These are phyloP conservation scores for Schwanniomyces sp. DNA, from an alignment of 805 yeast species.

Conservation along the genomic window DNA sequence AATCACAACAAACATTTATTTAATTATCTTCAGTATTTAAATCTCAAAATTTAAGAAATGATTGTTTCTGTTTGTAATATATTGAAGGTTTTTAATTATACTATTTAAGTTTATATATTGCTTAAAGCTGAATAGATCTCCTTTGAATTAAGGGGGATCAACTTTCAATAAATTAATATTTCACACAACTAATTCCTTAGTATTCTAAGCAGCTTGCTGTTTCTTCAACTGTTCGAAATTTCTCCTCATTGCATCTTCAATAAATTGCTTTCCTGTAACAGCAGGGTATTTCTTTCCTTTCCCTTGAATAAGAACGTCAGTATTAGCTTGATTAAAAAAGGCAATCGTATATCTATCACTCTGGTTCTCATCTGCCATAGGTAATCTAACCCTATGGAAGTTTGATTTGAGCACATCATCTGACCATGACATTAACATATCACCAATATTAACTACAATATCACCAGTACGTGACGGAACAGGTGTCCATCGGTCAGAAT, in stretches of 20 bases:
- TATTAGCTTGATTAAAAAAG: constrained; percentile 35
- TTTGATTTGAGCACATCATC: constrained; percentile 28
- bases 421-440: constrained; percentile 40
- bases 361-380: constrained; percentile 24
- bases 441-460: constrained; percentile 36
- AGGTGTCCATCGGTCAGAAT: constrained; percentile 33
- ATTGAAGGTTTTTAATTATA: no score
- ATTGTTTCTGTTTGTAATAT: no score
- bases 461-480: constrained; percentile 32
- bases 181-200: no score
- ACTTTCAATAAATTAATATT: no score
- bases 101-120: no score
- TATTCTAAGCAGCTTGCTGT: no score
- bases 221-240: constrained; percentile 15
- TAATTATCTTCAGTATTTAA: no score
- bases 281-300: constrained; percentile 14
- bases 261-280: constrained; percentile 27
- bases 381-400: constrained; percentile 33
- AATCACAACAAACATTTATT: no score
- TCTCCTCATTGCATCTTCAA: constrained; percentile 32
- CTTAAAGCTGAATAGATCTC: no score
- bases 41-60: no score
- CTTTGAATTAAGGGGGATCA: no score
- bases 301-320: constrained; percentile 17
- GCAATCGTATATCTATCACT: constrained; percentile 29